Evolutionary conservation across 495 filamentous ascomycete genomes (phyloP), one percentile per base, ranked within the genome.

Genomic region (Hyphodiscus hymeniophilus): DNA sequence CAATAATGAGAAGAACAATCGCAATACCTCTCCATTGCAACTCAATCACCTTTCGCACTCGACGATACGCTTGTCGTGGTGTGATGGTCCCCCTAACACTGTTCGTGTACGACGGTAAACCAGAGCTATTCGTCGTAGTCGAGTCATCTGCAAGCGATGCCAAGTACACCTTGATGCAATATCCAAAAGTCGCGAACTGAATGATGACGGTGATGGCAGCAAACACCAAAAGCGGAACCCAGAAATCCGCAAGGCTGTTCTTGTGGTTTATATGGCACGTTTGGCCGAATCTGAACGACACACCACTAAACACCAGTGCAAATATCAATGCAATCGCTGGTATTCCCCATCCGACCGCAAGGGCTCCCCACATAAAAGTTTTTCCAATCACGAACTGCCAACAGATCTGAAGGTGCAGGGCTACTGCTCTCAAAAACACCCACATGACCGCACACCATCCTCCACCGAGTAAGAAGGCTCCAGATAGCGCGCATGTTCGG

Each of bases 391-490:
- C 79, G 16, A 94, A 71, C 60, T 97, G 87, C 94, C 94, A 98
- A 70, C 89, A 95, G 38, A 98, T 95, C 66, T 97, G 94, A 11
- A 98, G 77, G 63, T 98, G 92, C 46, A 98, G 83, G 15, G 90
- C 94, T 34, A 96, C 62, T 3, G 92, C 85, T 42, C 92, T 81
- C 38, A 96, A 71, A 65, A 96, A 95, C 63, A 86, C 81, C 89
- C 90, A 98, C 56, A 91, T 73, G 3, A 85, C 80, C 20, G 81
- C 81, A 38, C 79, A 71, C 76, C 88, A 87, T 45, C 90, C 94
- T 38, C 92, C 94, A 20, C 84, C 75, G 41, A 95, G 69, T 12
- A 97, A 66, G 51, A 95, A 80, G 10, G 89, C 76, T 11, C 92
- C 92, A 2, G 89, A 94, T 47, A 92, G 82, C 11, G 89, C 92